Evolutionary conservation across 2,329 filamentous ascomycete genomes (phyloP).

Genomic region (Dactylonectria estremocensis): DNA sequence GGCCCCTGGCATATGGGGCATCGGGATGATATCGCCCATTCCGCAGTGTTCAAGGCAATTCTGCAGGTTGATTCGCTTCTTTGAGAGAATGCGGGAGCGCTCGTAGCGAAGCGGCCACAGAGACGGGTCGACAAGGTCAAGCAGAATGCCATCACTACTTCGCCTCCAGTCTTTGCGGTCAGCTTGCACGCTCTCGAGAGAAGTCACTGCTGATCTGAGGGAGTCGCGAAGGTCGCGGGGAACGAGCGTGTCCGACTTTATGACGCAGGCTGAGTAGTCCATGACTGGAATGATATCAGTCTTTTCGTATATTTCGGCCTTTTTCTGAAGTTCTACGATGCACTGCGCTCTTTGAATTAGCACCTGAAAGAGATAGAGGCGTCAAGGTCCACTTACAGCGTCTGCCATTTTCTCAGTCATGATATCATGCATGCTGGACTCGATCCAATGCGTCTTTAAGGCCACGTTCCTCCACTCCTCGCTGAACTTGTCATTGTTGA

Average conservation of each 20-base stretch:
- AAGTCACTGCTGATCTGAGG: conserved; percentile 58
- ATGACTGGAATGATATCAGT: conserved; percentile 49
- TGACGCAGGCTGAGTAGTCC: conserved; percentile 47
- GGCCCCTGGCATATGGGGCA: background rate
- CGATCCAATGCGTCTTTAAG: conserved; percentile 45
- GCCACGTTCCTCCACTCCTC: conserved; percentile 47
- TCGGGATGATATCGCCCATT: conserved; percentile 41
- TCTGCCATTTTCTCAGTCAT: conserved; percentile 49
- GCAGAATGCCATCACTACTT: conserved; percentile 67
- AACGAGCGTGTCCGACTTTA: conserved; percentile 51
- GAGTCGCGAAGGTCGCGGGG: conserved; percentile 42
- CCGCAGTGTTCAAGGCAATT: conserved; percentile 53
- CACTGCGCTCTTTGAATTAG: conserved; percentile 33
- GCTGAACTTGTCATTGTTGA: conserved; percentile 38
- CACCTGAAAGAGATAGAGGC: no score
- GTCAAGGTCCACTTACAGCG: conserved; percentile 39
- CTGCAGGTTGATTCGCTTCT: conserved; percentile 53
- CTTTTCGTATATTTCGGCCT: conserved; percentile 48
- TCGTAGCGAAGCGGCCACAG: conserved; percentile 73
- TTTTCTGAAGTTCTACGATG: conserved; percentile 47
- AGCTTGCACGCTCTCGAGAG: conserved; percentile 67
- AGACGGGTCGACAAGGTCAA: conserved; percentile 76
- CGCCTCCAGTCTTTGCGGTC: conserved; percentile 73
- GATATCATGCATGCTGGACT: conserved; percentile 33
- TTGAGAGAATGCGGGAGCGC: conserved; percentile 52